Evolutionary conservation across 108 stramenopile genomes (phyloP), one percentile per base, ranked within the genome.

Genomic region (Cyclotella baltica): DNA sequence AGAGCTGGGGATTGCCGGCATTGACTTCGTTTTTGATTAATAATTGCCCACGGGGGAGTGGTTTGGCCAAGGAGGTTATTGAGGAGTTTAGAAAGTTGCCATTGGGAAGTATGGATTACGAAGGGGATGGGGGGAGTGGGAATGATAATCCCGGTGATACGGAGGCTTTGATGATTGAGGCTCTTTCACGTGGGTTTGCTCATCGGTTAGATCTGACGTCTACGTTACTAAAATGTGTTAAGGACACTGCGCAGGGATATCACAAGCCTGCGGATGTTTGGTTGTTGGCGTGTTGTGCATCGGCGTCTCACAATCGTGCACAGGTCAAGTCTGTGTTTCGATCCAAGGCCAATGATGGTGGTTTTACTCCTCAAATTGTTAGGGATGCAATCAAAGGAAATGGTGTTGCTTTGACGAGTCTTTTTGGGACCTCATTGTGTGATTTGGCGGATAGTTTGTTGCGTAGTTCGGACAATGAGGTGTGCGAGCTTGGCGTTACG

Each of bases 251-350:
- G 22, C 40, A 36, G 22, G 81, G 69, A n/a, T 40, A 58, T 47
- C 83, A 84, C 66, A 59, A 67, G 3, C 53, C 78, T 0, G 73
- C 80, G 13, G 86, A 86, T 34, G 71, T 86, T 68, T 86, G 78
- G 77, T 70, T 86, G 8, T 71, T 86, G 55, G 83, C 83, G 20
- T 86, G 86, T 57, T 75, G 74, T 66, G 78, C 73, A 23, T 31
- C 40, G 20, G 86, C 86, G 5, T 80, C 80, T 36, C 86, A 86
- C 76, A 84, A 86, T 63, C 62, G 65, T 38, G 13, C 73, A 18
- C 74, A 77, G 46, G 69, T 86, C 57, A 84, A 77, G 52, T 53
- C 77, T 0, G 31, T 83, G 1, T 78, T 86, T 43, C 47, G 71
- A 35, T 46, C 65, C 23, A 83, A 79, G 43, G 82, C 82, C 3